Base-by-base conservation (phyloP, 2,329 filamentous ascomycete genomes). In the Knufia petricola region DNA sequence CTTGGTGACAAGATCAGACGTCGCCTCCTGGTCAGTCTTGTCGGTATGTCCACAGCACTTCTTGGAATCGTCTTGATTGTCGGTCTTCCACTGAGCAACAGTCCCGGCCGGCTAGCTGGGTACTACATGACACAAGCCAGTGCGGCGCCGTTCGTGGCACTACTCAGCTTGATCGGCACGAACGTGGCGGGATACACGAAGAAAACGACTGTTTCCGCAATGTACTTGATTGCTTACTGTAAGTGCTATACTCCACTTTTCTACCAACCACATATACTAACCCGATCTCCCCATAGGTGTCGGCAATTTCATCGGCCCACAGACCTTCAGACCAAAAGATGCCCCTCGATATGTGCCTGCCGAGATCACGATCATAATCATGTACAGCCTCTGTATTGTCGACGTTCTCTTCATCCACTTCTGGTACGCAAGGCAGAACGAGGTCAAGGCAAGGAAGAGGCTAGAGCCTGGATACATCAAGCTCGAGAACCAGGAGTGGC, bases 51-150 rank as follows among this genome's bases (percentile, higher is more conserved):
- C 1, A 17, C 54, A 2, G 57, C 52, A 8, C 32, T 59, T 6
- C 46, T 59, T 10, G 57, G 57, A 15, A 57, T 59, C 34, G 57
- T 59, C 23, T 47, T 59, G 13, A 58, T 59, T 30, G 74, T 82
- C 8, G 77, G 76, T 2, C 66, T 85, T 2, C 78, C 79, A 0
- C 60, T 77, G 3, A 61, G 65, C n/a, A 77, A 77, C 55, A 76
- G 74, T 51, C 69, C 66, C 1, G 82, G 80, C 9, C 70, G 77
- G 0, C 67, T 84, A 9, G 71, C 79, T 1, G 80, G 79, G 0
- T 85, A 82, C 61, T 85, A 84, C 63, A 65, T 85, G 44, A 82
- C 77, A 0, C 73, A 77, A 58, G 74, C 78, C 1, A 71, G 69
- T 9, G 73, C 80, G 0, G 79, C 78, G 1, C 70, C 77, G 0